Base-by-base conservation (phyloP, 495 filamentous ascomycete species). In the Trichoderma parareesei region DNA sequence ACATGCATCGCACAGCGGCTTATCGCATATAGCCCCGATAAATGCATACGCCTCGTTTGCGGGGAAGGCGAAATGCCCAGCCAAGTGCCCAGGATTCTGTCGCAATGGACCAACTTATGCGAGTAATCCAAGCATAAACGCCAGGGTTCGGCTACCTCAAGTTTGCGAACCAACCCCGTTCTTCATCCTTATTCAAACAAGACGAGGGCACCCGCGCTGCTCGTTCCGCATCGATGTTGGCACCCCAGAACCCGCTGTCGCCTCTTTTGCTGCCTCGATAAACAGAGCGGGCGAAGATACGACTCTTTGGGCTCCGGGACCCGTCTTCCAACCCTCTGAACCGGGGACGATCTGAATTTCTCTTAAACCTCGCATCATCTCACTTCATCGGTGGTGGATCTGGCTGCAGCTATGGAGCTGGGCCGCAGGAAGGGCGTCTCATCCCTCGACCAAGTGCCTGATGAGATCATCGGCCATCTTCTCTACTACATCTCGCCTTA, bases 401-500 rank as follows among this genome's bases (percentile, higher is more conserved):
- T 2, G 18, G 14, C 46, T 16, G 53, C 53, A 37, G 53, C 33
- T 37, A 57, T 57, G 53, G 53, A 57, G 27, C 20, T 35, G 10
- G 9, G 11, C 18, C 27, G 11, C 4, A 49, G 9, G 16, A 37
- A 38, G 10, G 53, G 18, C 53, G 27, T 14, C 38, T 60, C 61
- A 42, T 75, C 75, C 14, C 71, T 82, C 6, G 67, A 70, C 20
- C 70, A 70, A 43, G 69, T 92, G 49, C 90, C 90, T 41, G 87
- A 90, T 69, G 90, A 94, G 73, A 82, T 94, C 67, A 77, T 94
- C 66, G 82, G 87, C 69, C 81, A 86, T 20, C 85, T 93, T 64
- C 75, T 93, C 62, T 80, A 77, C 65, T 83, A 81, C 66, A 75
- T 88, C 38, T 72, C 84, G 20, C 87, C 89, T 33, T 71, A 78